Evolutionary conservation across 208 protist species (phyloP).

Genomic region (Sergeia podlipaevii): DNA sequence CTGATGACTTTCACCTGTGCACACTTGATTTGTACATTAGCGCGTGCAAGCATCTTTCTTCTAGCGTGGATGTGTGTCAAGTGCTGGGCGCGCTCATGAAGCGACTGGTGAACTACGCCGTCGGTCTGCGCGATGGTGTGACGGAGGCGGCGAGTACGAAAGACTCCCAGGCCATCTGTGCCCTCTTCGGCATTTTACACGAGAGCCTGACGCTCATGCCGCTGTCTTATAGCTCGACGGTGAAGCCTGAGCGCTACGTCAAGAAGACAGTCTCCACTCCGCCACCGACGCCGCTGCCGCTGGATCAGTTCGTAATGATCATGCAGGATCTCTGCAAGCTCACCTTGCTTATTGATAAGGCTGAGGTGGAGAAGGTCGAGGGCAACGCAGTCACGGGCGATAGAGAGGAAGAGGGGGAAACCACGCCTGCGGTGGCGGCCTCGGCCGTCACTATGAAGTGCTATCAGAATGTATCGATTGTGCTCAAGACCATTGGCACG

Average conservation of each 20-base stretch:
- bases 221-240: conserved; percentile 15
- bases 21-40: conserved; percentile 90
- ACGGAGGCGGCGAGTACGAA: conserved; percentile 6
- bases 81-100: conserved; percentile 89
- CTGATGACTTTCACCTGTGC: conserved; percentile 97
- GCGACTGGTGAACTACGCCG: conserved; percentile 78
- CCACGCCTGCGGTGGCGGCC: no score
- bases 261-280: conserved; percentile 24
- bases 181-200: conserved; percentile 49
- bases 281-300: conserved; percentile 26
- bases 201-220: conserved; percentile 31
- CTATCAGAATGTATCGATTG: conserved; percentile 12
- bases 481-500: conserved; percentile 28
- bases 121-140: conserved; percentile 29
- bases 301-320: conserved; percentile 39
- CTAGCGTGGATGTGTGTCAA: conserved; percentile 88
- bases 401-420: not conserved
- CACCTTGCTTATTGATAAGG: conserved; percentile 16
- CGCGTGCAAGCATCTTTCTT: conserved; percentile 50
- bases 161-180: not conserved
- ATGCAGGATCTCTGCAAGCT: conserved; percentile 27
- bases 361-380: conserved; percentile 8
- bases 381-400: not conserved
- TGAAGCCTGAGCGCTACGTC: conserved; percentile 13
- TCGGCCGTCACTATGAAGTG: no score